Evolutionary conservation across 305 asterid species (phyloP).

Genomic region (Caryopteris hybrid): DNA sequence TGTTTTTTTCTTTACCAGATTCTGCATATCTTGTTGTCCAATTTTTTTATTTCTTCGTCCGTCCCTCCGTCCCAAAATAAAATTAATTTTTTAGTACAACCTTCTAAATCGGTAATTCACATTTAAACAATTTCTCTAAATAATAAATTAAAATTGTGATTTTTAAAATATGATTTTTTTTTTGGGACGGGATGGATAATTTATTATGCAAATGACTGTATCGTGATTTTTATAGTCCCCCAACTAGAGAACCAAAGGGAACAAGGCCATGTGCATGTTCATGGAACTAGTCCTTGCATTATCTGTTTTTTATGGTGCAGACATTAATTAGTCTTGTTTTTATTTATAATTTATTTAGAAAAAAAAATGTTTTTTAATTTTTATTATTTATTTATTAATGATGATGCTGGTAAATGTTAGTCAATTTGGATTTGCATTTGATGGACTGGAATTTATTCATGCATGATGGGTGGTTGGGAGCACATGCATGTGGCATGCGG

Average conservation of each 20-base stretch:
- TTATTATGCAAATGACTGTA: not conserved
- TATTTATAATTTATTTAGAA: not conserved
- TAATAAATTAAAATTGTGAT: too few relatives aligned
- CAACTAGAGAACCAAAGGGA: slow-evolving; percentile 30
- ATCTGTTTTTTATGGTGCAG: not conserved
- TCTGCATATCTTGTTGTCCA: slow-evolving; percentile 8
- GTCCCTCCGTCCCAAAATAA: too few relatives aligned
- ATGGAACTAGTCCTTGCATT: slow-evolving; percentile 29
- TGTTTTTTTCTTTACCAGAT: not conserved
- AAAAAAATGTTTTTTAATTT: slow-evolving; percentile 12
- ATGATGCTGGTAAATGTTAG: slow-evolving; percentile 1
- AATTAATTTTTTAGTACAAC: too few relatives aligned
- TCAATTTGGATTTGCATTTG: slow-evolving; percentile 3
- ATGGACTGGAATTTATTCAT: slow-evolving; percentile 23
- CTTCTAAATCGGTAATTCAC: too few relatives aligned
- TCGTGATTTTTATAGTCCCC: slow-evolving; percentile 24
- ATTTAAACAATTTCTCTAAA: too few relatives aligned
- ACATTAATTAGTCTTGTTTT: not conserved
- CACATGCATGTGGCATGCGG: slow-evolving; percentile 35
- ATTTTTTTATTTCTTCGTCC: not conserved
- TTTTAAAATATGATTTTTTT: too few relatives aligned
- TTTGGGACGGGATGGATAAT: too few relatives aligned
- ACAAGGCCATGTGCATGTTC: slow-evolving; percentile 53
- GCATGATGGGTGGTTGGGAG: slow-evolving; percentile 28
- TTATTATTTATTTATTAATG: not conserved